Percentiles rank a stretch among this genome's conserved stretches.
Conservation (phyloP, 306 rosid species). For the Prosopis cineraria region DNA sequence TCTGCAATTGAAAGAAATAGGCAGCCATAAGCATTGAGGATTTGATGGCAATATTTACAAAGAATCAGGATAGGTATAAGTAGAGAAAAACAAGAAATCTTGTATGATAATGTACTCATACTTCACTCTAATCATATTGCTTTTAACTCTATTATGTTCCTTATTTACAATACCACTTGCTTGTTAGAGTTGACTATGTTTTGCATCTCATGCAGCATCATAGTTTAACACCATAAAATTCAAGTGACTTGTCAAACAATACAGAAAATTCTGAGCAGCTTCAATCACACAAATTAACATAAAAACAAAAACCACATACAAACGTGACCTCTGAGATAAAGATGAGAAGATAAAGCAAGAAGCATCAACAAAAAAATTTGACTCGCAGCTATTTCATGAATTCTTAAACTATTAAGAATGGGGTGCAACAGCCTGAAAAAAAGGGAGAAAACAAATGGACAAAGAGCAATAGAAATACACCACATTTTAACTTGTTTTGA, state of each 20-base stretch:
- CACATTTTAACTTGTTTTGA: too few relatives aligned
- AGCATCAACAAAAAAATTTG: neutral
- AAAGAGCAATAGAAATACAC: too few relatives aligned
- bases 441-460: too few relatives aligned
- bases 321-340: neutral
- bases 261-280: conserved; percentile 20
- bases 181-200: neutral
- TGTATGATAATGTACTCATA: neutral
- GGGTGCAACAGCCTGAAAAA: too few relatives aligned
- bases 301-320: neutral
- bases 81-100: conserved; percentile 19
- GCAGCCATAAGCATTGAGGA: neutral
- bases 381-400: neutral
- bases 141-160: conserved; percentile 1
- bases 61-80: neutral
- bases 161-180: conserved; percentile 9
- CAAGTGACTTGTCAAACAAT: conserved; percentile 20
- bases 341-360: neutral
- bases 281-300: neutral
- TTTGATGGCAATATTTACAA: conserved; percentile 13
- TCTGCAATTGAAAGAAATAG: conserved; percentile 48
- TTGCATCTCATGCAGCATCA: conserved; percentile 3
- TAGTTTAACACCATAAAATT: conserved; percentile 10
- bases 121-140: conserved; percentile 15
- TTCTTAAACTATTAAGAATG: too few relatives aligned